Evolutionary conservation across 2,329 filamentous ascomycete genomes (phyloP), one percentile per base, ranked within the genome.

Genomic region (Pestalotiopsis sp.): DNA sequence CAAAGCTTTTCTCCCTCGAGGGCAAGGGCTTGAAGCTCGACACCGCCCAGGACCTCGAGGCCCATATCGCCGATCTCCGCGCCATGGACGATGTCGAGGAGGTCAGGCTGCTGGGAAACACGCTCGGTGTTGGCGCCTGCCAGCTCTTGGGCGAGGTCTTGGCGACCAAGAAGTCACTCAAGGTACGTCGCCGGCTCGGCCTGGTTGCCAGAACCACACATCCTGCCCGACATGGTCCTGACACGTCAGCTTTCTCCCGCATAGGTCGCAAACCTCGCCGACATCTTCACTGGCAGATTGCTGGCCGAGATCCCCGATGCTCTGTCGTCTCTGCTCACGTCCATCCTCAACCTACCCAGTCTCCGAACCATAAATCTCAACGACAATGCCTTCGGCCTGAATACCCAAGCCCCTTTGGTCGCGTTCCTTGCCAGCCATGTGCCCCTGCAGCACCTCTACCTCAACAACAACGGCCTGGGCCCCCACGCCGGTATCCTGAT

Each of bases 401-500:
- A 97, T 82, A 97, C 94, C 17, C 93, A 97, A 80, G 94, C 93
- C 45, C 96, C 95, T 11, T 89, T 99, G 63, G 93, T 97, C 74
- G 93, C 93, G 69, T 99, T 99, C 84, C 90, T 99, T 71, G 91
- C 93, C 67, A 88, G 91, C 69, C 95, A 98, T 82, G 90, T 93
- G 3, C 95, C 96, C 2, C 90, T 99, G 57, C 94, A 95, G 81
- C 95, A 98, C 81, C 89, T 99, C 36, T 94, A 97, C 81, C 90
- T 99, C 69, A 98, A 98, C 87, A 99, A 99, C 87, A 99, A 99
- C 81, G 96, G 96, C 36, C 89, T 99, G 49, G 96, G 96, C 13
- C 96, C 96, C 25, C 91, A 94, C 70, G 95, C 95, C 11, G 96
- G 96, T 68, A 93, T 93, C 60, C 86, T 96, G 66, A 91, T 99